Evolutionary conservation across 768 basidiomycete genomes (phyloP).

Genomic region (Glaciozyma martinii): DNA sequence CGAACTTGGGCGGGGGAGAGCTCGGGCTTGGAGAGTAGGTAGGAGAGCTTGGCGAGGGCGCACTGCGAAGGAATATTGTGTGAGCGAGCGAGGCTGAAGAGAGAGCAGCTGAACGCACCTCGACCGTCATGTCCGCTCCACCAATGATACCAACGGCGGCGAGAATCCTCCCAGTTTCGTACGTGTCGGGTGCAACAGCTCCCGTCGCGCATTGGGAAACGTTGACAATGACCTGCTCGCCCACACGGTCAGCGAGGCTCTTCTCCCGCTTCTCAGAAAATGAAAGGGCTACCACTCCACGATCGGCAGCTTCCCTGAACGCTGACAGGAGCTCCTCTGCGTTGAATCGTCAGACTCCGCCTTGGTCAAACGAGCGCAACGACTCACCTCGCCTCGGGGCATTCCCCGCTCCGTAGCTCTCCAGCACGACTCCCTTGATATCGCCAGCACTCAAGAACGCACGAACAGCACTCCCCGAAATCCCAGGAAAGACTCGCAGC

Average conservation of each 20-base stretch:
- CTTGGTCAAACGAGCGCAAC: too few species aligned
- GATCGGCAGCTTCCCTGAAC: slow-evolving; percentile 68
- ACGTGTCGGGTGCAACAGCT: slow-evolving; percentile 64
- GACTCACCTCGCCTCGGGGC: slow-evolving; percentile 57
- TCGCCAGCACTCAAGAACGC: slow-evolving; percentile 57
- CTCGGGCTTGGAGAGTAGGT: slow-evolving; percentile 78
- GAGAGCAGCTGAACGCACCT: slow-evolving; percentile 46
- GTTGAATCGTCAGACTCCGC: too few species aligned
- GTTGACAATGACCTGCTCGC: slow-evolving; percentile 58
- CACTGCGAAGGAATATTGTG: slow-evolving; percentile 54
- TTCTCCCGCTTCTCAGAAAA: neutral
- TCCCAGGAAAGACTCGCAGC: slow-evolving; percentile 31
- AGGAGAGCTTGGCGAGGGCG: slow-evolving; percentile 79
- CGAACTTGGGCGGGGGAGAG: slow-evolving; percentile 61
- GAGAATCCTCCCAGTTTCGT: slow-evolving; percentile 66
- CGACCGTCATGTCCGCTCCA: slow-evolving; percentile 92
- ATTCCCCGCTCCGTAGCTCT: slow-evolving; percentile 89
- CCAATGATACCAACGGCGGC: slow-evolving; percentile 60
- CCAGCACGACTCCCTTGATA: slow-evolving; percentile 66
- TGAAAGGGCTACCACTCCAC: slow-evolving; percentile 49
- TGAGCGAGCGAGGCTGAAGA: slow-evolving; percentile 5
- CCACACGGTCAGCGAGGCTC: neutral
- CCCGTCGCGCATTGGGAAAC: slow-evolving; percentile 86
- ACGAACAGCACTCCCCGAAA: slow-evolving; percentile 48
- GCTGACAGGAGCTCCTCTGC: slow-evolving; percentile 58